Percentiles rank a stretch among this genome's conserved stretches.
Conservation (phyloP, 2,329 filamentous ascomycete genomes). For the Botryotinia convoluta region DNA sequence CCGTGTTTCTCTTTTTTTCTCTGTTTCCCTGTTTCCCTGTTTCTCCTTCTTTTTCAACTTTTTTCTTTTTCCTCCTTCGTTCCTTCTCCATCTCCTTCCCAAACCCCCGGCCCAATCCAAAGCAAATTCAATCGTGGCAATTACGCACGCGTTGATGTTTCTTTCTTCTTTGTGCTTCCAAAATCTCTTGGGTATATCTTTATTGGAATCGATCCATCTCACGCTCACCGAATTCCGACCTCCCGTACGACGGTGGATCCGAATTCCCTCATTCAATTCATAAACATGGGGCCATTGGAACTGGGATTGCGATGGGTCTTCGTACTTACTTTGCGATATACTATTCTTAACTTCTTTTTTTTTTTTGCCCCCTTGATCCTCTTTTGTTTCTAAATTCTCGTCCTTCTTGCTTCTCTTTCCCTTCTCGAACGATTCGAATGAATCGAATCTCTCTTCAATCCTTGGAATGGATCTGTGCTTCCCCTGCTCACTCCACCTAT, state of each 20-base stretch:
- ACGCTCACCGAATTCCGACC: not conserved
- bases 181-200: not conserved
- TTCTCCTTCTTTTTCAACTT: not conserved
- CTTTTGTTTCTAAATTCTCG: not conserved
- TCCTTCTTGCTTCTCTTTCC: not conserved
- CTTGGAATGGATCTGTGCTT: not conserved
- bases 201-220: not conserved
- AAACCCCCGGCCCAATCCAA: not conserved
- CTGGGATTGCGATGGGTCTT: not conserved
- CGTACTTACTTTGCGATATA: not conserved
- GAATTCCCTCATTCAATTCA: not conserved
- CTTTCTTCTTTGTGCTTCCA: not conserved
- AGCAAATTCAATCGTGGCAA: not conserved
- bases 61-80: not conserved
- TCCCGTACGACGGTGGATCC: not conserved
- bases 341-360: slow-evolving; percentile 4
- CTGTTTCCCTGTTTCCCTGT: not conserved
- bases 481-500: not conserved
- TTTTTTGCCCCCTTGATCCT: not conserved
- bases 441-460: not conserved
- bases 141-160: not conserved
- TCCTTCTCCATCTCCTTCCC: not conserved
- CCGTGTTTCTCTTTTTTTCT: not conserved
- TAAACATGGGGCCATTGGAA: not conserved
- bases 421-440: not conserved